A percentile compares a stretch with the other conserved stretches of the same genome.
These are phyloP conservation scores for Prunus mume DNA, from an alignment of 306 rosid genomes.

Conservation along the genomic window DNA sequence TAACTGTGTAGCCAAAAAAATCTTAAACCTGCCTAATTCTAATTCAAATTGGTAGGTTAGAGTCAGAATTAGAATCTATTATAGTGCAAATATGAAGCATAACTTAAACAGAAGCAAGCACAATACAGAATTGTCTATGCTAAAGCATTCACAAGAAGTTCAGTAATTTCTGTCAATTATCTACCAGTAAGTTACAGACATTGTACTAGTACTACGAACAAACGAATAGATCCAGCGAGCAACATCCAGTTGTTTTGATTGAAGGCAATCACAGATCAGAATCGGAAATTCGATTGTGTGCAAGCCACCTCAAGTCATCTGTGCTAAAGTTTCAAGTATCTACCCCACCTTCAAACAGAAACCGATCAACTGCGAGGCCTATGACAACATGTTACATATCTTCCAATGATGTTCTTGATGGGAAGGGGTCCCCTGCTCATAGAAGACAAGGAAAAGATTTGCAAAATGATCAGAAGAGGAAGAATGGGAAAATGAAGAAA, in stretches of 20 bases:
- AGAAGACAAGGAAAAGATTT: background rate
- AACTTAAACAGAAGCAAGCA: background rate
- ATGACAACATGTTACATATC: conserved; percentile 41
- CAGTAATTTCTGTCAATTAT: background rate
- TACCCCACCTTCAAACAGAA: background rate
- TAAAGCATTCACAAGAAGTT: conserved; percentile 3
- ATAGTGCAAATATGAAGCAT: background rate
- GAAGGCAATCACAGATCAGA: background rate
- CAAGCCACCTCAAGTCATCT: background rate
- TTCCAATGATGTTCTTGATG: conserved; percentile 34
- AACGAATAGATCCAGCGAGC: background rate
- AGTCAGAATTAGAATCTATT: background rate
- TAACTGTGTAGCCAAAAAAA: too few species aligned
- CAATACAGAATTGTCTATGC: background rate
- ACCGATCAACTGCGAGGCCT: conserved; percentile 28
- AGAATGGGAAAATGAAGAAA: background rate
- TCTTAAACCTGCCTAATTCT: background rate
- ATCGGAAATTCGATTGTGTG: background rate
- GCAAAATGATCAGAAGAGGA: background rate
- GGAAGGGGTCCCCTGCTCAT: conserved; percentile 55
- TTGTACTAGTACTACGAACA: background rate
- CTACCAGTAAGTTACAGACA: background rate
- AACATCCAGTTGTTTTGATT: background rate
- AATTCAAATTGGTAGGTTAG: background rate
- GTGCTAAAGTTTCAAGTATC: too few species aligned